Conservation (phyloP, 2,329 filamentous ascomycete species). For the Akanthomyces dipterigenus region DNA sequence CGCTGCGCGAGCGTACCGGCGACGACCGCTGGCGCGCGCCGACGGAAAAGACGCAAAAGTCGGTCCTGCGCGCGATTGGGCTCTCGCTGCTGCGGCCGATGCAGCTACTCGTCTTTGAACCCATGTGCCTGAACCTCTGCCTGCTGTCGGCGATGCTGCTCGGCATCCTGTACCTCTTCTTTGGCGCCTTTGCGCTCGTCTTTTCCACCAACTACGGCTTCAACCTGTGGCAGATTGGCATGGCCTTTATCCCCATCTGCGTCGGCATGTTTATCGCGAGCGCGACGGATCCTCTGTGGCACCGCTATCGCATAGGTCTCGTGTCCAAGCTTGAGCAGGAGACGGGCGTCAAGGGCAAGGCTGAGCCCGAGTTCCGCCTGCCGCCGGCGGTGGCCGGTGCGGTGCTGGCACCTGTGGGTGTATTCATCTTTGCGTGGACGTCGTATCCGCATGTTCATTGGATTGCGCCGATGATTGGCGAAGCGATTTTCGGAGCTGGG, state of each 20-base stretch:
- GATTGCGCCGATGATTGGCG: slow-evolving; percentile 70
- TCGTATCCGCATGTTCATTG: slow-evolving; percentile 68
- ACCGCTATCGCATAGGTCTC: slow-evolving; percentile 50
- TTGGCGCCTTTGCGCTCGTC: slow-evolving; percentile 78
- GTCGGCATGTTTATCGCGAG: slow-evolving; percentile 61
- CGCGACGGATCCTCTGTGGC: slow-evolving; percentile 60
- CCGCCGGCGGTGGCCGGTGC: slow-evolving; percentile 70
- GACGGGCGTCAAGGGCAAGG: slow-evolving; percentile 47
- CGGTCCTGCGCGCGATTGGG: slow-evolving; percentile 55
- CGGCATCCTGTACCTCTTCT: slow-evolving; percentile 84
- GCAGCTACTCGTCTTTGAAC: slow-evolving; percentile 71
- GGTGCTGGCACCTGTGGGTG: slow-evolving; percentile 67
- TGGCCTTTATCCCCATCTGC: slow-evolving; percentile 68
- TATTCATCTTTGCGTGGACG: slow-evolving; percentile 90
- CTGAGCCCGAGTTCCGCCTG: slow-evolving; percentile 82
- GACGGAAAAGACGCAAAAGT: slow-evolving; percentile 65
- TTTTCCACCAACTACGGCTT: slow-evolving; percentile 71
- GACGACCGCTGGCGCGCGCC: slow-evolving; percentile 70
- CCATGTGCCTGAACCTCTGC: slow-evolving; percentile 79
- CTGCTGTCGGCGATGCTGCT: slow-evolving; percentile 78
- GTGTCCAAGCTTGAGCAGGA: slow-evolving; percentile 45
- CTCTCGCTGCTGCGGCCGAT: slow-evolving; percentile 62
- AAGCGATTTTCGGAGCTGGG: slow-evolving; percentile 63
- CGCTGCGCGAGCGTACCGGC: slow-evolving; percentile 66
- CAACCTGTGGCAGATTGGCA: slow-evolving; percentile 70